Evolutionary conservation across 2,329 filamentous ascomycete genomes (phyloP), one percentile per base, ranked within the genome.

Genomic region (Nemania sp.): DNA sequence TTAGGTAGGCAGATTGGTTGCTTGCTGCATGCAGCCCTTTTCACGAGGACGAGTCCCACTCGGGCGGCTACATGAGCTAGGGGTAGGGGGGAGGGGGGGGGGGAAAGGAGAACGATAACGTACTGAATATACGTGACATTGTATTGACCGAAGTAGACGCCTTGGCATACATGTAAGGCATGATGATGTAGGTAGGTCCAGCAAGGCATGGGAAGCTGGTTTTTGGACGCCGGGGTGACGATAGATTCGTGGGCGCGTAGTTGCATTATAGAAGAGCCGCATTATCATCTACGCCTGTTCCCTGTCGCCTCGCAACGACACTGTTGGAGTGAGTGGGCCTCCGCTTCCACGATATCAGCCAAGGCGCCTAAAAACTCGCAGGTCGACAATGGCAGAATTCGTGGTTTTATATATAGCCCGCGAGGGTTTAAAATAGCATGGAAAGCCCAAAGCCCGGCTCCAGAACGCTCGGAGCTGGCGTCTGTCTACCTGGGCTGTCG

Each of bases 261-360:
- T 68, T 54, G 67, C 55, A 69, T 69, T 64, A 69, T 63, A 57
- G 55, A 69, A 69, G 67, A 69, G 67, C 67, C 67, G 67, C 67
- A 69, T 57, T 63, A 69, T 67, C 55, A 56, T 51, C 32, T 62
- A 53, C 32, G 27, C 52, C 32, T 62, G 38, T 60, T 45, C 60
- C 65, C 59, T 35, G 55, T 60, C 55, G 18, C 61, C 65, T 38
- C 22, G 20, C 49, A 57, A 67, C 61, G 66, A 66, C 62, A 55
- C 20, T 3, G 20, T 62, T 38, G 53, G 63, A 56, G 45, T 54
- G 63, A 56, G 45, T 54, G 26, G 27, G 22, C 52, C 53, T 47
- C 52, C 43, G 32, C 51, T 52, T 45, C 22, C 43, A 45, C 41
- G 47, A 45, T 43, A 49, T 27, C n/a, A 49, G 52, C 51, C 38